Base-by-base conservation (phyloP, 805 yeast genomes). In the Saturnispora bothae region DNA sequence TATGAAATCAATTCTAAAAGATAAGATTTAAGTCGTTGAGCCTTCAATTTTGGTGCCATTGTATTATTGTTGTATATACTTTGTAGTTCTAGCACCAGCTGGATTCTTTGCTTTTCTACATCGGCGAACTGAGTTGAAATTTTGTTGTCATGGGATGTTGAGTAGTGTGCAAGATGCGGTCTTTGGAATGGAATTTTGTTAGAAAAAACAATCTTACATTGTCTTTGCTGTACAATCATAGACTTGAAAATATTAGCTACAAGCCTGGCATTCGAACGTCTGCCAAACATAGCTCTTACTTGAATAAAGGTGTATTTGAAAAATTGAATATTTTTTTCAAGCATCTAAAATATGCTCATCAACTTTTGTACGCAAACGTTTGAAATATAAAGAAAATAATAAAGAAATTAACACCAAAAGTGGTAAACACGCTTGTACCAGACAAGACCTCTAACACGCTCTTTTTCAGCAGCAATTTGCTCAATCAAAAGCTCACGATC, bases 401-500 rank as follows among this genome's bases (percentile, higher is more conserved):
- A 28, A n/a, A 22, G 33, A 5, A 16, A 29, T 36, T 33, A 68
- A 51, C 76, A 73, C 73, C 78, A 68, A 63, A 66, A 65, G 40
- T 57, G 52, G 56, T 65, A 76, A 12, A 51, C 27, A 49, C 80
- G 65, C 54, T 59, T 59, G 50, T 54, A 64, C 44, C 60, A 47
- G 20, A 70, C 69, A 49, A 59, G 68, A 20, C 64, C 34, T 12
- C 57, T 60, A 38, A 75, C 43, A 36, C 48, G 57, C 7, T 61
- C 73, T 45, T 54, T 64, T 49, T 74, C 78, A 48, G 66, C 73
- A 4, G 63, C 65, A 34, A 73, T 53, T 48, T 70, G 74, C 44
- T 64, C 72, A 43, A 58, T 61, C 41, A 74, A 50, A 31, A 66
- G 51, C 25, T 74, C 78, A 39, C 71, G 46, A 47, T 76, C 79